Evolutionary conservation across 192 early-diverging fungal genomes (phyloP), one percentile per base, ranked within the genome.

Genomic region (Coemansia sp.): DNA sequence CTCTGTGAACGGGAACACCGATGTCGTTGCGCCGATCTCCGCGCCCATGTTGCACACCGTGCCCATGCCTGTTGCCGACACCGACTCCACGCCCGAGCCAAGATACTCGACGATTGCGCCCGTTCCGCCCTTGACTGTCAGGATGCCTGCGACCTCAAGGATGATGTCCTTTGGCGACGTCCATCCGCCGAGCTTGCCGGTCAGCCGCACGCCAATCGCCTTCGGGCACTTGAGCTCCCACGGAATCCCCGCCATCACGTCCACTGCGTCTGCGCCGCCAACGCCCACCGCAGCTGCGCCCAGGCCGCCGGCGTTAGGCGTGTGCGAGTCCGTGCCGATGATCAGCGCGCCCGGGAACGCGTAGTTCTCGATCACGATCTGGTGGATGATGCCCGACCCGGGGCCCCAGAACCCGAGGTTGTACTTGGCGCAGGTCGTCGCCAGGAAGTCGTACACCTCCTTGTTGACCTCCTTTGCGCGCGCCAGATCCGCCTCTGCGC

Each of bases 21-120:
- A 98, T 56, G 96, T 97, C 53, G 96, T 98, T 40, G 96, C 96
- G 69, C 96, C 96, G 65, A 98, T 92, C 85, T 98, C 96, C 49
- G 96, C 96, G 76, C 96, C 96, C 96, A 98, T 97, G 87, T 98
- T 98, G 86, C 96, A 98, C 74, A 98, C 93, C 58, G 96, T 98
- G 64, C 92, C 96, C 96, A 98, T 97, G 71, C 95, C 96, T 63
- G 96, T 98, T 81, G 94, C 96, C 56, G 93, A 95, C 72, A 98
- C 85, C 47, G 92, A 89, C 64, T 97, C 92, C 56, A 95, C 93
- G 84, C 96, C 96, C 6, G 91, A 86, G 59, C 96, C 96, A 85
- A 95, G 94, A 89, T 98, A 98, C 85, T 98, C 96, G 68, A 98
- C 90, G 60, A 98, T 96, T 60, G 93, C 92, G 78, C 95, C 95